These are phyloP conservation scores for Lactifluus rugatus DNA, from an alignment of 768 basidiomycete species.

Conservation along the genomic window DNA sequence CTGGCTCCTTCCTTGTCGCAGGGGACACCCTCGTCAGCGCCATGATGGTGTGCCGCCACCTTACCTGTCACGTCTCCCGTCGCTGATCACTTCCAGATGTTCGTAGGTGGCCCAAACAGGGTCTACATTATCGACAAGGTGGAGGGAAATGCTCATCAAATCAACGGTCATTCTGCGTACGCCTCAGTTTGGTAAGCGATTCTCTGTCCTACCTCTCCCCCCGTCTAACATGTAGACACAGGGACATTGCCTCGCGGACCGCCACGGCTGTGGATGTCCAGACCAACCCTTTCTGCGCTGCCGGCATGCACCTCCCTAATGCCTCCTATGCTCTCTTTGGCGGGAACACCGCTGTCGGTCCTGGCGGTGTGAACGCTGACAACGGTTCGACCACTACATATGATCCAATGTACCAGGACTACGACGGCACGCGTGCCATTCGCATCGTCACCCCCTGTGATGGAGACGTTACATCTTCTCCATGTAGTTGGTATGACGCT, in stretches of 20 bases:
- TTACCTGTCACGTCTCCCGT: too few relatives aligned
- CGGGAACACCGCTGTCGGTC: constrained; percentile 71
- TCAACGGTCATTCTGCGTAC: constrained; percentile 67
- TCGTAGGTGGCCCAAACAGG: constrained; percentile 68
- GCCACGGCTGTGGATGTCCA: constrained; percentile 60
- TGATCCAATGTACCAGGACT: constrained; percentile 66
- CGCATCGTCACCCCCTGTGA: constrained; percentile 75
- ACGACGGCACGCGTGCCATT: constrained; percentile 70
- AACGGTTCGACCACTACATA: constrained; percentile 33
- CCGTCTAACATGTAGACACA: constrained; percentile 20
- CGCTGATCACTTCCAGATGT: constrained; percentile 41
- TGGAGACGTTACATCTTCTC: constrained; percentile 33
- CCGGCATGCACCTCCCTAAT: constrained; percentile 73
- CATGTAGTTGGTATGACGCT: constrained; percentile 71
- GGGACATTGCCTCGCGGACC: constrained; percentile 53
- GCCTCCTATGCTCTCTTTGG: constrained; percentile 68
- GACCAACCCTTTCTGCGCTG: constrained; percentile 74
- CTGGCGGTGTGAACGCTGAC: constrained; percentile 49
- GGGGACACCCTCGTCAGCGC: constrained; percentile 4
- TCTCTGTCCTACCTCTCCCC: too few relatives aligned
- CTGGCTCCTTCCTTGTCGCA: background rate
- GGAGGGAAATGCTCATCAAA: constrained; percentile 57
- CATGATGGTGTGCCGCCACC: background rate
- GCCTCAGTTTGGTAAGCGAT: constrained; percentile 52
- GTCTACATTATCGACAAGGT: constrained; percentile 89